Evolutionary conservation across 805 yeast species (phyloP), one percentile per base, ranked within the genome.

Genomic region (Wickerhamiella azyma): DNA sequence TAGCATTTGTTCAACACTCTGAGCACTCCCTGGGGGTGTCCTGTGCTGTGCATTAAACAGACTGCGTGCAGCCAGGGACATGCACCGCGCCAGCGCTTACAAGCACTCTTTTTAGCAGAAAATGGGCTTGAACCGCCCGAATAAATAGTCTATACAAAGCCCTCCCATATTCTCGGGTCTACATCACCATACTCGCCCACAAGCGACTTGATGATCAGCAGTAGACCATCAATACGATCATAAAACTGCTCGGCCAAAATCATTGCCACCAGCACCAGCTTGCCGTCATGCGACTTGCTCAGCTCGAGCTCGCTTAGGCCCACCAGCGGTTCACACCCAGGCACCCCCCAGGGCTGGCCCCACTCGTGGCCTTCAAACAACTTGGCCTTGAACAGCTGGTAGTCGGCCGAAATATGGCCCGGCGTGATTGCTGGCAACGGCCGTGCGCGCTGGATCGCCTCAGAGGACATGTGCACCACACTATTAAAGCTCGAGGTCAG

Each of bases 101-200:
- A n/a, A n/a, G n/a, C n/a, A n/a, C n/a, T n/a, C n/a, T n/a, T n/a
- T n/a, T n/a, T n/a, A n/a, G n/a, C n/a, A n/a, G n/a, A n/a, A n/a
- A n/a, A n/a, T n/a, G n/a, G n/a, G n/a, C 11, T 28, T 28, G 4
- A 30, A 13, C 24, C 24, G 6, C 7, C 24, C 24, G 6, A 4
- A 21, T 21, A 30, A 10, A 28, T 7, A 11, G n/a, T 10, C 16
- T 30, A 30, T 5, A 21, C 24, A 19, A 41, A 41, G 2, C 44
- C 44, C 28, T 41, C 44, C 45, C 45, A 42, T 17, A 36, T 37
- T 5, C 45, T 35, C 7, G 40, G 13, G 24, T 42, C 45, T 5
- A 39, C 36, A 7, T 28, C 36, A 4, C 40, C 39, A n/a, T 36
- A 42, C 45, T 42, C 45, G n/a, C 45, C 45, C 6, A 42, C 45